These are phyloP conservation scores for Botryosphaeria agaves DNA, from an alignment of 2,329 filamentous ascomycete genomes.

Conservation along the genomic window DNA sequence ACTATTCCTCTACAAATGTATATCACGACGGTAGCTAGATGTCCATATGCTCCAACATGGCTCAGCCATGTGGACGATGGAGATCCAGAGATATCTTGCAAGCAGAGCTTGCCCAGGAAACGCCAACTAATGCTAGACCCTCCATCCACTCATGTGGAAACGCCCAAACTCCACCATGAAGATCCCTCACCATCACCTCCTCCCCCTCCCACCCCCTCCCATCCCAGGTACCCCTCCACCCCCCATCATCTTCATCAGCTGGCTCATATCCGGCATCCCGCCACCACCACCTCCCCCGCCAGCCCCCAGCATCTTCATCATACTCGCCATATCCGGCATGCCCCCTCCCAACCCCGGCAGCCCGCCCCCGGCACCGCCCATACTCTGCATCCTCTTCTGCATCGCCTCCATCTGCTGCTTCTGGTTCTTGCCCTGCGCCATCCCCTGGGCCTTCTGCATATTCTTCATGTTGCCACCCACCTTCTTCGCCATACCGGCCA, in stretches of 20 bases:
- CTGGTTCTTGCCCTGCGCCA: constrained; percentile 77
- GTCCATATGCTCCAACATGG: not conserved
- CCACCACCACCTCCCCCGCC: constrained; percentile 51
- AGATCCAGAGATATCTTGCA: not conserved
- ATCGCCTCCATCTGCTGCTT: constrained; percentile 89
- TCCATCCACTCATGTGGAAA: not conserved
- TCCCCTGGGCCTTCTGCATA: constrained; percentile 82
- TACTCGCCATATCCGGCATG: constrained; percentile 67
- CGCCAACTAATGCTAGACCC: not conserved
- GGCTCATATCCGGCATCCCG: constrained; percentile 50
- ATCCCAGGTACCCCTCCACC: constrained; percentile 41
- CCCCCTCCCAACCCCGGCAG: constrained; percentile 38
- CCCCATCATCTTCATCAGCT: constrained; percentile 64
- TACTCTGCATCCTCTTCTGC: constrained; percentile 87
- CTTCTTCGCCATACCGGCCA: constrained; percentile 98
- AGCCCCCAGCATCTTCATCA: constrained; percentile 95
- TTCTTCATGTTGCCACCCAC: constrained; percentile 97
- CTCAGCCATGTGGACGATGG: not conserved
- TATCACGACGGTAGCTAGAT: too few relatives aligned
- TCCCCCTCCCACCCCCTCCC: constrained; percentile 28
- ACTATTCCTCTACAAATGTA: too few relatives aligned
- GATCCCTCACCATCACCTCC: constrained; percentile 1
- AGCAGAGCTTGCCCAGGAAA: not conserved
- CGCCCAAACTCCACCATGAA: not conserved
- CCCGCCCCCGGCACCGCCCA: constrained; percentile 57